Evolutionary conservation across 2,329 filamentous ascomycete genomes (phyloP), one percentile per base, ranked within the genome.

Genomic region (Fusarium napiforme): DNA sequence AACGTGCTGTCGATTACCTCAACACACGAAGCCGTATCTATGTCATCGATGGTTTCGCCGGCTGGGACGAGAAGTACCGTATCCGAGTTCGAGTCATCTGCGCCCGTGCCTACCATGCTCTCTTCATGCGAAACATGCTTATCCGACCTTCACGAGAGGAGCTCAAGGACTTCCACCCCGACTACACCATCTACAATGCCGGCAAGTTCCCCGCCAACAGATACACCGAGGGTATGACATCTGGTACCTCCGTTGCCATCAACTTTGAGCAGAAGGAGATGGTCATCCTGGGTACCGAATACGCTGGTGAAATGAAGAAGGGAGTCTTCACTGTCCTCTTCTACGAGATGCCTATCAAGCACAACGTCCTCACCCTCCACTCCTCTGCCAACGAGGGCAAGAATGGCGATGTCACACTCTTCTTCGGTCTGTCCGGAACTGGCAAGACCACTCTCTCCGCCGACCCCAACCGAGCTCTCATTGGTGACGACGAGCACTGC

Each of bases 91-190:
- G 96, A 81, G 96, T 99, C 75, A 95, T 99, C 82, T 99, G 96
- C 87, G 96, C 96, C 77, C 95, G 96, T 83, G 96, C 96, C 85
- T 99, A 99, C 90, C 96, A 99, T 90, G 96, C 96, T 72, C 91
- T 99, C 75, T 99, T 99, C 91, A 99, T 99, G 96, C 94, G 95
- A 82, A 99, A 99, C 90, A 99, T 99, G 96, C 93, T 99, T 82
- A 99, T 99, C 88, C 93, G 96, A 78, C 96, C 96, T 73, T 88
- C 92, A 60, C 90, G 90, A 73, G 93, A 97, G 85, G 95, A 99
- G 88, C 92, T 99, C 62, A 93, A 97, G 87, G 91, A 94, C 86
- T 99, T 99, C 91, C 94, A 97, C 85, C 96, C 96, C 79, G 96
- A 99, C 88, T 99, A 99, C 88, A 96, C 96, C 80, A 98, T 99